Evolutionary conservation across 2,329 filamentous ascomycete genomes (phyloP), one percentile per base, ranked within the genome.

Genomic region (Penicillium sp.): DNA sequence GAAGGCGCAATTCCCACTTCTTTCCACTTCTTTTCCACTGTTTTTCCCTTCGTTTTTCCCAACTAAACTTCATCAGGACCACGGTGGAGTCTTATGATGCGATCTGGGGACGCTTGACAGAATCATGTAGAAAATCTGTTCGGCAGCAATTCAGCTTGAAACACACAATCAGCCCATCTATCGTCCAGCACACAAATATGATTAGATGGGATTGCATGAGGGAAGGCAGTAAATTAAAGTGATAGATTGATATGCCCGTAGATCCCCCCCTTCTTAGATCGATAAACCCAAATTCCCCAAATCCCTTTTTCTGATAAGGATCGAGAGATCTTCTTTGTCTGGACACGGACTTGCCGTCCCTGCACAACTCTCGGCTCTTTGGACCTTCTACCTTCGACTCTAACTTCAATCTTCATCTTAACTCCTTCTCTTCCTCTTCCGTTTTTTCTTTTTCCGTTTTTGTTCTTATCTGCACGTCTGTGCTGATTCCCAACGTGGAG

Each of bases 181-280:
- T 3, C 7, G 29, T 5, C 22, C 6, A 24, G 13, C 14, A 16
- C 8, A 10, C 10, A 32, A 21, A 47, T 22, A 10, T 56, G 61
- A 64, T 64, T 62, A 64, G 61, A 64, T 65, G 59, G 59, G 62
- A 64, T 61, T 58, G 56, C 10, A 55, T 52, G 47, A 47, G 34
- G 48, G 47, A 47, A 27, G 48, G 47, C 34, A 40, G 52, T 50
- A 47, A 62, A 63, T 64, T 59, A 64, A 56, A 58, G 53, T 55
- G 61, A 64, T 63, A 63, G 59, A 61, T 61, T 65, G 63, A 65
- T 65, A 61, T 55, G 56, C 13, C 43, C 55, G 63, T 57, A 52
- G 63, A 65, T 65, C 63, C 38, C 61, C 47, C 60, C 58, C 53
- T 61, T 58, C 59, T 58, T 63, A 64, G 62, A 65, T 65, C 62